phyloP scores from a whole-genome alignment of 1,284 basidiomycete species.

The Cutaneotrichosporon sp. region DNA sequence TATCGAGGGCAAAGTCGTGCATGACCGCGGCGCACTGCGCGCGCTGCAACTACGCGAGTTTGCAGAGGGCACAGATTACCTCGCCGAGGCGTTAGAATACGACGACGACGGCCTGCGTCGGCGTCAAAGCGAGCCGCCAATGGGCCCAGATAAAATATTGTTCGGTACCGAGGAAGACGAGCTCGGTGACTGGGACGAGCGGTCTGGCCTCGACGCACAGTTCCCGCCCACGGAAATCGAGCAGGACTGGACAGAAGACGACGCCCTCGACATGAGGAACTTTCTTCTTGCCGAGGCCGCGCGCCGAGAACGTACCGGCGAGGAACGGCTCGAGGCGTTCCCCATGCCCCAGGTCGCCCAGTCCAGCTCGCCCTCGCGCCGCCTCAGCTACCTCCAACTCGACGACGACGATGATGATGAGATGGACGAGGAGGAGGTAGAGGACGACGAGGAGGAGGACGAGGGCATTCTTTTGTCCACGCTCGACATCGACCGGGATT shows the following conservation, averaged over 20 bases:
- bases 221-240: constrained; percentile 2
- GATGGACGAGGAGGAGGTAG: neutral
- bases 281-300: constrained; percentile 15
- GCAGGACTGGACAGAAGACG: constrained; percentile 21
- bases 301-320: neutral
- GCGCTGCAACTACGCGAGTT: constrained; percentile 17
- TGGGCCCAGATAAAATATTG: constrained; percentile 5
- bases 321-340: neutral
- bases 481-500: too few relatives aligned
- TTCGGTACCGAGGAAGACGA: constrained; percentile 33
- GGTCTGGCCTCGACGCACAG: constrained; percentile 31
- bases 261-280: constrained; percentile 25
- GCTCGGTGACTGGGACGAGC: constrained; percentile 34
- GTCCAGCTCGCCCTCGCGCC: neutral
- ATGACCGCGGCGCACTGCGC: constrained; percentile 29
- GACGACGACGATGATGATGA: neutral
- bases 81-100: constrained; percentile 10
- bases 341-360: too few relatives aligned
- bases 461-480: too few relatives aligned
- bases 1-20: constrained; percentile 25
- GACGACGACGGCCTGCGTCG: constrained; percentile 8
- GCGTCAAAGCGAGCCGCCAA: neutral
- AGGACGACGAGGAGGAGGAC: neutral
- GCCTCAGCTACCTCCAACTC: neutral
- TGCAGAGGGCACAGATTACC: constrained; percentile 14